phyloP scores from a whole-genome alignment of 2,329 filamentous ascomycete genomes.

The Aspergillus carbonarius region DNA sequence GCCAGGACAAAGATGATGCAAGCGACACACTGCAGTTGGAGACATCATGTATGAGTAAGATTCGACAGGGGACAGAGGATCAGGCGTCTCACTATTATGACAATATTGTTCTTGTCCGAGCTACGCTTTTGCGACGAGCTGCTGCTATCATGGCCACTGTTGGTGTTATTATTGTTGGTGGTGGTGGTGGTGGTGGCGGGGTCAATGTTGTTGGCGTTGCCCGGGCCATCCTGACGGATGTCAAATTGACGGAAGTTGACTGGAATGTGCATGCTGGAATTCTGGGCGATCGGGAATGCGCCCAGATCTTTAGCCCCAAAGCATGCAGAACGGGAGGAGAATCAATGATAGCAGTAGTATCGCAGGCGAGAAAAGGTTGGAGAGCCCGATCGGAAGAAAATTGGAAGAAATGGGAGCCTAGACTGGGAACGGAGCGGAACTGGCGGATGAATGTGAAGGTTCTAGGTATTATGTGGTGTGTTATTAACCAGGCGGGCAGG shows the following conservation, averaged over 20 bases:
- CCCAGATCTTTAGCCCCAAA: conserved; percentile 8
- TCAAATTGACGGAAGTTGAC: conserved; percentile 17
- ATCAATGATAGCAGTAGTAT: background rate
- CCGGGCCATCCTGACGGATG: conserved; percentile 15
- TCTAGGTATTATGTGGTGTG: background rate
- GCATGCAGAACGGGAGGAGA: conserved; percentile 8
- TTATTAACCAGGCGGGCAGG: background rate
- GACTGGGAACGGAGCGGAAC: conserved; percentile 2
- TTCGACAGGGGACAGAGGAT: background rate
- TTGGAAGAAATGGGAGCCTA: conserved; percentile 1
- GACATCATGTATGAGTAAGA: conserved; percentile 8
- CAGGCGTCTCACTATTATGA: conserved; percentile 31
- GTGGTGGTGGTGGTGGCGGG: background rate
- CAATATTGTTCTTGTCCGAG: conserved; percentile 23
- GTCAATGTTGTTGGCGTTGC: background rate
- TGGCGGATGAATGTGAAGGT: conserved; percentile 5
- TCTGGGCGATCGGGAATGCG: conserved; percentile 8
- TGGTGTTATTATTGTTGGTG: background rate
- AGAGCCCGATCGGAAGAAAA: conserved; percentile 1
- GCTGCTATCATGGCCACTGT: background rate
- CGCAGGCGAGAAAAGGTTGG: background rate
- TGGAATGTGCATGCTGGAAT: conserved; percentile 23
- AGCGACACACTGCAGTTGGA: conserved; percentile 24
- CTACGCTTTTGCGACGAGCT: background rate
- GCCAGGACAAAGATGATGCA: conserved; percentile 34